Evolutionary conservation across 1,139 yeast genomes (phyloP).

Genomic region (Yamadazyma friedrichii): DNA sequence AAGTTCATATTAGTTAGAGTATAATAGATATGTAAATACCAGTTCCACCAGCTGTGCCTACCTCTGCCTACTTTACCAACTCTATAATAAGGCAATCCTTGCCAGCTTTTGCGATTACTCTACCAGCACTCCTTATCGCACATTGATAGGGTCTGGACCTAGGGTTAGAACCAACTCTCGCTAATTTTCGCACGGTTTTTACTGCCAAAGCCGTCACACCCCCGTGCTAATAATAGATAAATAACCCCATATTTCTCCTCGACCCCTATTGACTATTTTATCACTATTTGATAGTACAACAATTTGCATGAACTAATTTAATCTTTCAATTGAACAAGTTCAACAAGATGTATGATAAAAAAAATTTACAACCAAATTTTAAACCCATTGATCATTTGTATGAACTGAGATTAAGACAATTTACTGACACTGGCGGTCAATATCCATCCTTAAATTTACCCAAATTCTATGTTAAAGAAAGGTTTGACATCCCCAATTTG

Average conservation of each 20-base stretch:
- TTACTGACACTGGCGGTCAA: constrained; percentile 69
- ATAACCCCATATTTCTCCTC: no score
- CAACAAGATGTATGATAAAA: constrained; percentile 20
- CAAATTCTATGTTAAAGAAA: constrained; percentile 67
- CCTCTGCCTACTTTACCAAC: no score
- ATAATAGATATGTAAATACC: background rate
- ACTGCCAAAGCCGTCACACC: background rate
- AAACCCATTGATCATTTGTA: constrained; percentile 81
- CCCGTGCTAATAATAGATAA: no score
- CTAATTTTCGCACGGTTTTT: background rate
- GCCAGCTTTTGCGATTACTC: no score
- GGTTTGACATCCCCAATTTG: constrained; percentile 49
- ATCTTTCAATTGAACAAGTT: background rate
- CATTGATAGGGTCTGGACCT: no score
- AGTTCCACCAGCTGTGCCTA: background rate
- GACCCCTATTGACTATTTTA: background rate
- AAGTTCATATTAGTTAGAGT: constrained; percentile 39
- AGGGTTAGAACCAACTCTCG: no score
- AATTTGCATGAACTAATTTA: no score
- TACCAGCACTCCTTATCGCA: background rate
- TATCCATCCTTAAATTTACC: constrained; percentile 73
- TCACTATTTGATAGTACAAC: no score
- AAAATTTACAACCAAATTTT: constrained; percentile 68
- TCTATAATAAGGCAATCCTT: no score
- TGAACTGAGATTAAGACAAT: constrained; percentile 77